Base-by-base conservation (phyloP, 164 flowering plant species). In the Umbilicus rupestris region DNA sequence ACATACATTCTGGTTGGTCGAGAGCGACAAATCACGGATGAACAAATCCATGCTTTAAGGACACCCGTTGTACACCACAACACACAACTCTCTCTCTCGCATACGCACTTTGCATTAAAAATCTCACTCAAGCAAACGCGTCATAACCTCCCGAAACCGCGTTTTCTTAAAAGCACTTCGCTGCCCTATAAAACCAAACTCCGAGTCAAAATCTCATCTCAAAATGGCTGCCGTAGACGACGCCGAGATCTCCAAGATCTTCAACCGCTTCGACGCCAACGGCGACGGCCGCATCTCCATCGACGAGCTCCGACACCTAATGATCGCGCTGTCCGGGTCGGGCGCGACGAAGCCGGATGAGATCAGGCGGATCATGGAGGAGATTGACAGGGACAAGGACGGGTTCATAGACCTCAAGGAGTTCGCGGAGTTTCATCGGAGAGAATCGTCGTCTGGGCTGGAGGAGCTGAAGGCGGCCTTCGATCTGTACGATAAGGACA, bases 201-300 rank as follows among this genome's bases (percentile, higher is more conserved):
- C 17, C 16, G 3, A 49, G 6, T 19, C 17, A 3, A 49, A 17
- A 20, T 22, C 26, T 2, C 55, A 50, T 22, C 30, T 7, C 58
- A 50, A 8, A 24, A 47, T 47, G 55, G 7, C 55, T n/a, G 55
- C 24, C 24, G 24, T 47, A 62, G 83, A 73, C 2, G 84, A 85
- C 30, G 64, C 81, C 11, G 62, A 63, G 65, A 63, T 50, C 39
- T 22, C 58, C 2, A 24, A 22, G 24, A 71, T 85, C 8, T 85
- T 85, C 83, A 62, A 73, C 47, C 74, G 77, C 46, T 85, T 77
- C 78, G 90, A 85, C 71, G 73, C 75, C 16, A 85, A 85, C 74
- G 87, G 90, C 62, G 90, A 85, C 72, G 88, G 90, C 0, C 79
- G 69, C 73, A 86, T 86, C 76, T 86, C 88, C 4, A 3, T 39